Evolutionary conservation across 2,329 filamentous ascomycete genomes (phyloP).

Genomic region (Chalara sp.): DNA sequence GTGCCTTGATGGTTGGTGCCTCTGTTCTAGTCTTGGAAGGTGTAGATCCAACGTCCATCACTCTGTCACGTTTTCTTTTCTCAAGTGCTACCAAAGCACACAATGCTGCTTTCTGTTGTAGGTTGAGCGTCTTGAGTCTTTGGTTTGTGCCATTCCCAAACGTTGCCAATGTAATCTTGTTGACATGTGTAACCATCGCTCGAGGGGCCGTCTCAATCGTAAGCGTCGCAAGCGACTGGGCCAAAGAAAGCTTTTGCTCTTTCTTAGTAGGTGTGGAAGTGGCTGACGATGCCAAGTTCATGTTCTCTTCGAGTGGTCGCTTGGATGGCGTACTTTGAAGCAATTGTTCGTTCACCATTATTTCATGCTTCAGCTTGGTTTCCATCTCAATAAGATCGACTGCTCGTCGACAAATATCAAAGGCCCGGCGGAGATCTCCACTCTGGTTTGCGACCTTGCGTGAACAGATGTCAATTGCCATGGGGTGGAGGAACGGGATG

Average conservation of each 20-base stretch:
- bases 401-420: conserved; percentile 85
- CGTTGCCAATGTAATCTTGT: conserved; percentile 80
- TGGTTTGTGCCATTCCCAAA: conserved; percentile 87
- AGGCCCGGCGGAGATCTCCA: conserved; percentile 89
- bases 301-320: conserved; percentile 72
- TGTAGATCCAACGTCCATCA: conserved; percentile 38
- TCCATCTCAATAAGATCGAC: conserved; percentile 86
- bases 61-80: conserved; percentile 56
- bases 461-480: conserved; percentile 87
- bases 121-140: conserved; percentile 77
- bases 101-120: conserved; percentile 93
- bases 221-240: conserved; percentile 46
- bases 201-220: conserved; percentile 78
- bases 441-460: conserved; percentile 93
- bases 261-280: conserved; percentile 31
- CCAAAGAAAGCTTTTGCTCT: conserved; percentile 31
- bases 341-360: conserved; percentile 48
- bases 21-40: conserved; percentile 52
- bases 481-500: conserved; percentile 86
- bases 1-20: conserved; percentile 76
- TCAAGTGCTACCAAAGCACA: conserved; percentile 87
- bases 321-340: conserved; percentile 62
- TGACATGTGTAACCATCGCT: conserved; percentile 84
- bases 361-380: conserved; percentile 66
- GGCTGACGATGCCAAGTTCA: conserved; percentile 59